Evolutionary conservation across 2,329 filamentous ascomycete species (phyloP).

Genomic region (Incumbomyces delicatus): DNA sequence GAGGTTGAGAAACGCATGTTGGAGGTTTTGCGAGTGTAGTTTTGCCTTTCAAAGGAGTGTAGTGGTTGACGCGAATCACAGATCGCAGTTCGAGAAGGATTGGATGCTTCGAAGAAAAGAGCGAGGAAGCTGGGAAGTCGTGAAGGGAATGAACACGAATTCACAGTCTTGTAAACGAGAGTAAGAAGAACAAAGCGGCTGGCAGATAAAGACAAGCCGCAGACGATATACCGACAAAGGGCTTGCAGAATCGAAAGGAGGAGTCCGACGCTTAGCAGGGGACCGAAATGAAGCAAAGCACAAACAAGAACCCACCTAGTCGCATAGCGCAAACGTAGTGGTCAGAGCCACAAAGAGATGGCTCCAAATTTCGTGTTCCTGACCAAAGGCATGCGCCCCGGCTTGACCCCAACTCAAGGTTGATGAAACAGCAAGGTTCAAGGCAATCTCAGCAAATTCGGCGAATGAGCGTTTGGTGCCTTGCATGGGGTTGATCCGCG

Average conservation of each 20-base stretch:
- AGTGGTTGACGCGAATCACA: slow-evolving; percentile 4
- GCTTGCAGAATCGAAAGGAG: slow-evolving; percentile 5
- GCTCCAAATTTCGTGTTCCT: slow-evolving; percentile 1
- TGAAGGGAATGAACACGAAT: slow-evolving; percentile 54
- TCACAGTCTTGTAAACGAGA: slow-evolving; percentile 48
- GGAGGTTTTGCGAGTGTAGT: slow-evolving; percentile 6
- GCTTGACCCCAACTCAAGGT: not conserved
- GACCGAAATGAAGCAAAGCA: slow-evolving; percentile 7
- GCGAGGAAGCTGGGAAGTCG: slow-evolving; percentile 3
- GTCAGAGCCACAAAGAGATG: slow-evolving; percentile 5
- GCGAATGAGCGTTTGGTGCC: slow-evolving; percentile 6
- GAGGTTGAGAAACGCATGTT: slow-evolving; percentile 19
- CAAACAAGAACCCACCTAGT: slow-evolving; percentile 1
- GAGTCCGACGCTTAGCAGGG: slow-evolving; percentile 5
- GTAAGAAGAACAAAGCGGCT: slow-evolving; percentile 1
- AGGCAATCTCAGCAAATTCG: slow-evolving; percentile 1
- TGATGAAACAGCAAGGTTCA: slow-evolving; percentile 7
- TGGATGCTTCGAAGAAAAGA: slow-evolving; percentile 2
- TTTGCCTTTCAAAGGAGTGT: slow-evolving; percentile 8
- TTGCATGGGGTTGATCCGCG: slow-evolving; percentile 2
- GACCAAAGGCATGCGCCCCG: not conserved
- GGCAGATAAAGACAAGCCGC: slow-evolving; percentile 4
- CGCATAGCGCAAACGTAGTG: slow-evolving; percentile 5
- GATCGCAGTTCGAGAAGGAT: slow-evolving; percentile 7
- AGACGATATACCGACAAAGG: slow-evolving; percentile 7